phyloP scores from a whole-genome alignment of 331 rosid species.

The Prunus yedoensis region DNA sequence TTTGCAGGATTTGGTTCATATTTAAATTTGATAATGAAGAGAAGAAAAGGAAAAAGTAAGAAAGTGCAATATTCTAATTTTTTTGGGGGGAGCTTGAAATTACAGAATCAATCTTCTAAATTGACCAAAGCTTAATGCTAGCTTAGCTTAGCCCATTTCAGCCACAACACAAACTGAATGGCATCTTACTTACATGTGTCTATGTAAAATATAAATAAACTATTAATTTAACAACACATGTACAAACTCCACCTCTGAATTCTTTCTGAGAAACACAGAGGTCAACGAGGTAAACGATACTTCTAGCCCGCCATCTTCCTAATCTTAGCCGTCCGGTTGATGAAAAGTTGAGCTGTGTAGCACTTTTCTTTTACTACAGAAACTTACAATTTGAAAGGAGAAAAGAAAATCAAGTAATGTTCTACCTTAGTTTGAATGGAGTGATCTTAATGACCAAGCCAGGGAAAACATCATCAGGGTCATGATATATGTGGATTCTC shows the following conservation, averaged over 20 bases:
- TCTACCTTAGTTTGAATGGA: conserved; percentile 39
- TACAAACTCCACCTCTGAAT: neutral
- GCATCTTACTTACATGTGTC: too few relatives aligned
- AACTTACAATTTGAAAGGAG: neutral
- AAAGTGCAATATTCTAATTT: too few relatives aligned
- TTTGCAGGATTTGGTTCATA: too few relatives aligned
- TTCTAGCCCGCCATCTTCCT: neutral
- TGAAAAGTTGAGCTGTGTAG: neutral
- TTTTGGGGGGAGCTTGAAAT: too few relatives aligned
- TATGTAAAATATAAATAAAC: neutral
- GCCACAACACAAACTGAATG: too few relatives aligned
- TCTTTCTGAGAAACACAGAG: neutral
- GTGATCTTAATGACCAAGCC: conserved; percentile 79
- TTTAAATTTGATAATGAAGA: too few relatives aligned
- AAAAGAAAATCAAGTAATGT: neutral
- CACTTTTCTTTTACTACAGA: neutral
- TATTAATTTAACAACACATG: neutral
- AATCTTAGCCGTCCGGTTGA: neutral
- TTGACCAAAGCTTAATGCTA: too few relatives aligned
- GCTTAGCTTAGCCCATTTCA: too few relatives aligned
- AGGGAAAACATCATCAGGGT: conserved; percentile 80
- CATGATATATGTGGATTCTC: conserved; percentile 83
- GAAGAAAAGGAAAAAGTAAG: too few relatives aligned
- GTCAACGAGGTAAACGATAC: neutral
- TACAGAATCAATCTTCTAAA: too few relatives aligned